Evolutionary conservation across 2,329 filamentous ascomycete species (phyloP).

Genomic region (Verticillium albo-atrum): DNA sequence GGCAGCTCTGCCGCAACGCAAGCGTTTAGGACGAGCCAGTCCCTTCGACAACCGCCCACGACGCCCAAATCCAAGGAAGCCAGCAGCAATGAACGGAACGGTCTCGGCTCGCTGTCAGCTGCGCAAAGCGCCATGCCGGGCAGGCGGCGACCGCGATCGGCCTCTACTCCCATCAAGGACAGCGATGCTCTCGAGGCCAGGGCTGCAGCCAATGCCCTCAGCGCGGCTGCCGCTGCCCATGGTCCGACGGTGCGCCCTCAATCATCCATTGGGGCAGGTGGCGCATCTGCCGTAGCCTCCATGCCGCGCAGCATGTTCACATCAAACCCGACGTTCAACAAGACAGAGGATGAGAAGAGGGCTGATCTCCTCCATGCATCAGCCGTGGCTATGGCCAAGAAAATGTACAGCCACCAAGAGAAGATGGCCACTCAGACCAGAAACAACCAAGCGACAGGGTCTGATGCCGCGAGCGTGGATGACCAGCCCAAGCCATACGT

Average conservation of each 20-base stretch:
- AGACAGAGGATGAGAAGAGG: constrained; percentile 69
- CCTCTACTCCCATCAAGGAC: constrained; percentile 52
- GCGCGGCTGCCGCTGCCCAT: constrained; percentile 67
- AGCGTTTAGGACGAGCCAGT: constrained; percentile 48
- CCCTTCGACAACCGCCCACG: constrained; percentile 24
- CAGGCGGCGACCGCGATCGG: constrained; percentile 55
- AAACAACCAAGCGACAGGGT: constrained; percentile 28
- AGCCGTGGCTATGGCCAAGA: constrained; percentile 82
- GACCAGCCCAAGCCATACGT: constrained; percentile 50
- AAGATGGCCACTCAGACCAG: constrained; percentile 50
- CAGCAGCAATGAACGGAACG: constrained; percentile 19
- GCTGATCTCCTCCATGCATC: constrained; percentile 74
- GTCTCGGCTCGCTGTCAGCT: constrained; percentile 61
- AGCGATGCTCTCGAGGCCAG: constrained; percentile 49
- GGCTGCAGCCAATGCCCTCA: constrained; percentile 64
- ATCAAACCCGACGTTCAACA: constrained; percentile 67
- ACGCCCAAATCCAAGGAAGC: constrained; percentile 32
- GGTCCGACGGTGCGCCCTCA: constrained; percentile 41
- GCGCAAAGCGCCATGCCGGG: constrained; percentile 70
- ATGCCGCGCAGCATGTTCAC: constrained; percentile 74
- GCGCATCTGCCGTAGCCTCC: constrained; percentile 63
- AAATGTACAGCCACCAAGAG: constrained; percentile 74
- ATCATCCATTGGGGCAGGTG: constrained; percentile 51
- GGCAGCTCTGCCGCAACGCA: constrained; percentile 68
- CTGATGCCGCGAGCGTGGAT: constrained; percentile 23